Percentiles rank a stretch among this genome's conserved stretches.
phyloP scores from a whole-genome alignment of 176 grass and related monocot species.

The Guadua angustifolia region DNA sequence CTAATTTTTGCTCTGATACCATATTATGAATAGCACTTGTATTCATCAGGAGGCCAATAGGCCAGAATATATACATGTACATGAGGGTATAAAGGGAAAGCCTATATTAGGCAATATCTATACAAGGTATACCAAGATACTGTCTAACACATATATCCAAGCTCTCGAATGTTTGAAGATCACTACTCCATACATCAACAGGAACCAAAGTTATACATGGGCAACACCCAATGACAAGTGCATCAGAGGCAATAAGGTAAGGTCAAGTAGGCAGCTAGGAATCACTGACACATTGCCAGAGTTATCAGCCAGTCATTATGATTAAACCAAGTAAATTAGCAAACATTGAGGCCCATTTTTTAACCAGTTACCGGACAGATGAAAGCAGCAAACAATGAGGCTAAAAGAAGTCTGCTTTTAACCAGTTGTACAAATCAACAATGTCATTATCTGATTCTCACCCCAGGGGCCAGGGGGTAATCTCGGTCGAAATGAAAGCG shows the following conservation, averaged over 20 bases:
- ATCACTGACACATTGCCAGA: neutral
- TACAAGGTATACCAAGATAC: too few relatives aligned
- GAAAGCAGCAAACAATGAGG: neutral
- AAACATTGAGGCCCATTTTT: neutral
- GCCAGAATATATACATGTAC: too few relatives aligned
- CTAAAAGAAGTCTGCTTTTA: neutral
- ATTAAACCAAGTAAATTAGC: neutral
- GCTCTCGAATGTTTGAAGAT: neutral
- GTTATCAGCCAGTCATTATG: neutral
- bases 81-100: too few relatives aligned
- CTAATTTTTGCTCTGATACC: too few relatives aligned
- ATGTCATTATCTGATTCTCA: neutral
- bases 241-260: neutral
- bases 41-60: too few relatives aligned
- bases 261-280: neutral
- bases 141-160: too few relatives aligned
- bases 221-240: neutral
- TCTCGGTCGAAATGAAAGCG: neutral
- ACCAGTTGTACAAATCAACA: conserved; percentile 10
- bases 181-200: neutral
- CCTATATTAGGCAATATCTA: too few relatives aligned
- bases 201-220: neutral
- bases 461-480: neutral
- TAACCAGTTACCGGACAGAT: neutral
- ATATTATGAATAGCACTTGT: too few relatives aligned